Percentiles rank a stretch among this genome's conserved stretches.
phyloP scores from a whole-genome alignment of 2,329 filamentous ascomycete species.

The Fusarium palustre region DNA sequence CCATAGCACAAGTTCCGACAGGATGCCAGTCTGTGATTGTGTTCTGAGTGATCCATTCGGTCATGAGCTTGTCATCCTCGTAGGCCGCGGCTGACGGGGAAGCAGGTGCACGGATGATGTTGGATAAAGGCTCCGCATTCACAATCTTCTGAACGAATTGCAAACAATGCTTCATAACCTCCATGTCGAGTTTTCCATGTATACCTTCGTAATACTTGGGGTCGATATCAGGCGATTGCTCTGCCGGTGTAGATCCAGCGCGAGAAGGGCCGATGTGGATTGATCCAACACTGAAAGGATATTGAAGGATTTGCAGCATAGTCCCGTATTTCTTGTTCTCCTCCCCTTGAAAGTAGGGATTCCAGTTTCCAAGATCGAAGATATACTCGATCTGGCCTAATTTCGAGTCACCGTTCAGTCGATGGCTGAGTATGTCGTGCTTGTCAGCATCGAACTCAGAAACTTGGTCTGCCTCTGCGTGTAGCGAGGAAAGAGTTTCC shows the following conservation, averaged over 20 bases:
- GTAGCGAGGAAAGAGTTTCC: slow-evolving; percentile 39
- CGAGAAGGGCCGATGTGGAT: slow-evolving; percentile 56
- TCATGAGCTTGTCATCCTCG: slow-evolving; percentile 27
- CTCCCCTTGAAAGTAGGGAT: slow-evolving; percentile 50
- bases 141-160: slow-evolving; percentile 56
- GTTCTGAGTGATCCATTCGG: slow-evolving; percentile 47
- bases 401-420: slow-evolving; percentile 48
- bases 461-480: slow-evolving; percentile 37
- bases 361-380: slow-evolving; percentile 63
- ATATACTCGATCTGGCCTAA: slow-evolving; percentile 63
- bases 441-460: slow-evolving; percentile 42
- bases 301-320: slow-evolving; percentile 63
- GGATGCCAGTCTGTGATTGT: slow-evolving; percentile 56
- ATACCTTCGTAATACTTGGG: slow-evolving; percentile 56
- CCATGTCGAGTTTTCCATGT: slow-evolving; percentile 56
- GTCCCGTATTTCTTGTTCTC: slow-evolving; percentile 59
- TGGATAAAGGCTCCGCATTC: slow-evolving; percentile 52
- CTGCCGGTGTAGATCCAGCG: slow-evolving; percentile 29
- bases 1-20: slow-evolving; percentile 53
- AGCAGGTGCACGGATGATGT: slow-evolving; percentile 51
- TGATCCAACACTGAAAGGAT: slow-evolving; percentile 62
- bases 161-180: slow-evolving; percentile 57
- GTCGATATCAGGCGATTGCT: slow-evolving; percentile 54
- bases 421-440: slow-evolving; percentile 48
- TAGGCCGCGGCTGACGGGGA: slow-evolving; percentile 41